Evolutionary conservation across 2,329 filamentous ascomycete species (phyloP).

Genomic region (Xylaria hypoxylon): DNA sequence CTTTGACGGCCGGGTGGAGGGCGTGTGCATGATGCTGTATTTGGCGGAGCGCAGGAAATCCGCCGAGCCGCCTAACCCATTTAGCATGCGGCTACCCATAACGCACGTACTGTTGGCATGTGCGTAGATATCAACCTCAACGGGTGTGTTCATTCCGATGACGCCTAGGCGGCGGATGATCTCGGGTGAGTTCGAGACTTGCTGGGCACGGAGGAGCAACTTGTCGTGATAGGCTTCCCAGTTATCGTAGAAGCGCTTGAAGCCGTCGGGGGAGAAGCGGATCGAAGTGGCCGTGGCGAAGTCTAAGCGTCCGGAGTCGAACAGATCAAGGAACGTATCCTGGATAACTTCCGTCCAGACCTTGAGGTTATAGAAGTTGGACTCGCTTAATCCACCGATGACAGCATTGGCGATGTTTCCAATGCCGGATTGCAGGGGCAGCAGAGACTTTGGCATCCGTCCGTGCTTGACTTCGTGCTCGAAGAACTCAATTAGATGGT

Average conservation of each 20-base stretch:
- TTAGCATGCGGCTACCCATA: constrained; percentile 85
- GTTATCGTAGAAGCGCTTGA: constrained; percentile 89
- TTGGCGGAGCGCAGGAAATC: constrained; percentile 78
- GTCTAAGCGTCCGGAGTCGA: constrained; percentile 87
- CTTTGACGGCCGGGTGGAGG: constrained; percentile 82
- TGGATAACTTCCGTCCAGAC: constrained; percentile 96
- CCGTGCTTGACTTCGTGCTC: constrained; percentile 86
- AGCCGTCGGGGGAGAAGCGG: constrained; percentile 90
- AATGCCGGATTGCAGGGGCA: constrained; percentile 88
- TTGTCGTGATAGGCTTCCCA: constrained; percentile 85
- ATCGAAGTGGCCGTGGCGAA: constrained; percentile 92
- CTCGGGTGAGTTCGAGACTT: constrained; percentile 89
- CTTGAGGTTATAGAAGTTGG: constrained; percentile 87
- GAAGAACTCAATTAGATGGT: constrained; percentile 83
- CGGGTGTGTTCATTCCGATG: constrained; percentile 95
- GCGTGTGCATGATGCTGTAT: constrained; percentile 94
- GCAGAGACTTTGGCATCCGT: constrained; percentile 79
- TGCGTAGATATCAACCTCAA: constrained; percentile 94
- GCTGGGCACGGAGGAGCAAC: constrained; percentile 86
- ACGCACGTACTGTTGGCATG: constrained; percentile 93
- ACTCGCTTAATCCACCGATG: constrained; percentile 82
- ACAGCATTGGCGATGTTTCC: constrained; percentile 95
- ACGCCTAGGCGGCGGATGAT: constrained; percentile 88
- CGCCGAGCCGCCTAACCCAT: constrained; percentile 78
- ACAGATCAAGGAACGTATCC: constrained; percentile 92